Evolutionary conservation across 2,329 filamentous ascomycete species (phyloP), one percentile per base, ranked within the genome.

Genomic region (Verruconis gallopava): DNA sequence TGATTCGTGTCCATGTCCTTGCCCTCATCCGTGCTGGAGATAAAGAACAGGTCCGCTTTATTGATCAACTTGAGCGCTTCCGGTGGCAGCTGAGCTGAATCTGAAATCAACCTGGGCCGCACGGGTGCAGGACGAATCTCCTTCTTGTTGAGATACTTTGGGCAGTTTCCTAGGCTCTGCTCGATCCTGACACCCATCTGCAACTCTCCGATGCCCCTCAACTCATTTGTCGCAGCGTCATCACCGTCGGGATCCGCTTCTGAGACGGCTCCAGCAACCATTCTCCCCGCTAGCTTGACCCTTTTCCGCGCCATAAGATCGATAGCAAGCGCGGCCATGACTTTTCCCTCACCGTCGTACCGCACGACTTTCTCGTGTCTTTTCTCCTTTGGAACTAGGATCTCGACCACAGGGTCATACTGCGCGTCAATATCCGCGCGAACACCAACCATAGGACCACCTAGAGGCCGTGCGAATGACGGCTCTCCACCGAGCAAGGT

Each of bases 1-100:
- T 85, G 75, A 53, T 93, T 93, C 4, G 79, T 83, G 56, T 93
- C 85, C 85, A 93, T 93, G 12, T 73, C 69, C 51, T 80, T 69
- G 1, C 72, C 72, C 15, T 75, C 32, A 25, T 46, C 33, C 6
- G 45, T 28, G 25, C 21, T 82, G 14, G 82, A 79, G 30, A 93
- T 62, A 60, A 93, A 93, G 57, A 93, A 77, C 50, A 86, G 67
- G 55, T 93, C 85, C 2, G 80, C 72, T 47, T 70, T 69, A 1
- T 56, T 54, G 13, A 93, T 61, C 21, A 91, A 54, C 5, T 70
- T 62, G 5, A 79, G 47, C 1, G 78, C 81, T 38, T 67, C 65
- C 5, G 55, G 50, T 0, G 72, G 59, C 3, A 88, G 60, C 3
- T 63, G 58, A 3, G 67, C 48, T 2, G 60, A 63, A 18, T 65